These are phyloP conservation scores for Penicillium sp. DNA, from an alignment of 2,329 filamentous ascomycete species.

Conservation along the genomic window DNA sequence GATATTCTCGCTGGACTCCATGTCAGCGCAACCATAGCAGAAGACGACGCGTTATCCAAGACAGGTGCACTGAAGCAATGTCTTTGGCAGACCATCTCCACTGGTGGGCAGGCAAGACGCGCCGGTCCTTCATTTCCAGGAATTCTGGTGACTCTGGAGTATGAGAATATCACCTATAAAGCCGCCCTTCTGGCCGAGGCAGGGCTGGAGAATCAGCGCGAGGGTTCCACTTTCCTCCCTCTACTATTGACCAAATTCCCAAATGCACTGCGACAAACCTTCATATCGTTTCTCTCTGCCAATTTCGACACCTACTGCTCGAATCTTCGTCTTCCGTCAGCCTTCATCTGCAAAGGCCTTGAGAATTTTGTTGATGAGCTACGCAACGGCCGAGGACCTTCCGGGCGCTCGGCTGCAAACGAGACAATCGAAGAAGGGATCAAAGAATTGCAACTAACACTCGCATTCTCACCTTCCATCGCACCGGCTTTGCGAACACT, in stretches of 20 bases:
- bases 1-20: constrained; percentile 49
- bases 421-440: constrained; percentile 30
- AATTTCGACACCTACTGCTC: constrained; percentile 53
- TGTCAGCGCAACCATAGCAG: constrained; percentile 29
- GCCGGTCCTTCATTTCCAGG: constrained; percentile 31
- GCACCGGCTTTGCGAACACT: constrained; percentile 35
- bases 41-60: constrained; percentile 42
- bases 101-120: constrained; percentile 27
- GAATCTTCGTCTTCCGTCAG: constrained; percentile 43
- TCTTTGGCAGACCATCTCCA: constrained; percentile 42
- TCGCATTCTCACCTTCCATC: constrained; percentile 37
- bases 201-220: constrained; percentile 16
- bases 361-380: constrained; percentile 37
- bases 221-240: constrained; percentile 49
- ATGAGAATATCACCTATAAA: constrained; percentile 50
- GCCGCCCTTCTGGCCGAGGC: constrained; percentile 49
- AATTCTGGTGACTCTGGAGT: constrained; percentile 49
- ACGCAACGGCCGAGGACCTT: background rate
- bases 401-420: background rate
- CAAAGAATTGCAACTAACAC: constrained; percentile 40
- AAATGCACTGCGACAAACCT: constrained; percentile 47
- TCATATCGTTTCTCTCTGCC: constrained; percentile 49
- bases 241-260: constrained; percentile 53
- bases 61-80: constrained; percentile 50
- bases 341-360: constrained; percentile 46